A percentile compares a stretch with the other conserved stretches of the same genome.
phyloP scores from a whole-genome alignment of 2,329 filamentous ascomycete genomes.

The Tympanopsis confertula region DNA sequence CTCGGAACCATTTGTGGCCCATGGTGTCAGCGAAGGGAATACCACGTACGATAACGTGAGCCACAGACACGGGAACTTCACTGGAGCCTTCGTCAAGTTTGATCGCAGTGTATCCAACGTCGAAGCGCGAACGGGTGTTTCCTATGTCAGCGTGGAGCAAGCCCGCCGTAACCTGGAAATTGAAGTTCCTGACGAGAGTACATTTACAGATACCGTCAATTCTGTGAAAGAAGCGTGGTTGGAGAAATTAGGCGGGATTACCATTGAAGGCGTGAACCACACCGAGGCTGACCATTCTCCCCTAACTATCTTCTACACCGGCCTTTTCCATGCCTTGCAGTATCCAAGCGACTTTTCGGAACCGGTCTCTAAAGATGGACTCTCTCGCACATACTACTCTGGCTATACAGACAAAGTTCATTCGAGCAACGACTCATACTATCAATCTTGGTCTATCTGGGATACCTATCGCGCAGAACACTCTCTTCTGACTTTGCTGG shows the following conservation, averaged over 20 bases:
- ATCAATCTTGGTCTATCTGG: constrained; percentile 38
- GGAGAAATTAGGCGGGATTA: constrained; percentile 28
- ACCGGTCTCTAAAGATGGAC: constrained; percentile 14
- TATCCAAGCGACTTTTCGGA: constrained; percentile 35
- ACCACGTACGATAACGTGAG: constrained; percentile 9
- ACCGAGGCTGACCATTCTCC: constrained; percentile 26
- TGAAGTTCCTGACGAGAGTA: constrained; percentile 20
- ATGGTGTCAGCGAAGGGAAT: constrained; percentile 19
- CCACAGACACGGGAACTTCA: constrained; percentile 18
- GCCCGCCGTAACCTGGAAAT: constrained; percentile 30
- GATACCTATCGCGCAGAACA: constrained; percentile 35
- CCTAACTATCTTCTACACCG: constrained; percentile 31
- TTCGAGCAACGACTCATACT: constrained; percentile 28
- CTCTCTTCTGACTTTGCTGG: constrained; percentile 29
- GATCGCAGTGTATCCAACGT: constrained; percentile 13
- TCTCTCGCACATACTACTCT: constrained; percentile 24
- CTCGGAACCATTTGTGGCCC: constrained; percentile 24
- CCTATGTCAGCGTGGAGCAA: constrained; percentile 32
- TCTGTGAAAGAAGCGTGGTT: constrained; percentile 28
- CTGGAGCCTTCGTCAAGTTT: constrained; percentile 29
- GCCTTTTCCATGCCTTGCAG: constrained; percentile 31
- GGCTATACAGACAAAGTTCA: constrained; percentile 33
- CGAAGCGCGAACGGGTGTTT: constrained; percentile 32
- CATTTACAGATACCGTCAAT: constrained; percentile 24
- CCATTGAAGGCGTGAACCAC: constrained; percentile 26